phyloP scores from a whole-genome alignment of 192 early-diverging fungal species.

The Coemansia sp. region DNA sequence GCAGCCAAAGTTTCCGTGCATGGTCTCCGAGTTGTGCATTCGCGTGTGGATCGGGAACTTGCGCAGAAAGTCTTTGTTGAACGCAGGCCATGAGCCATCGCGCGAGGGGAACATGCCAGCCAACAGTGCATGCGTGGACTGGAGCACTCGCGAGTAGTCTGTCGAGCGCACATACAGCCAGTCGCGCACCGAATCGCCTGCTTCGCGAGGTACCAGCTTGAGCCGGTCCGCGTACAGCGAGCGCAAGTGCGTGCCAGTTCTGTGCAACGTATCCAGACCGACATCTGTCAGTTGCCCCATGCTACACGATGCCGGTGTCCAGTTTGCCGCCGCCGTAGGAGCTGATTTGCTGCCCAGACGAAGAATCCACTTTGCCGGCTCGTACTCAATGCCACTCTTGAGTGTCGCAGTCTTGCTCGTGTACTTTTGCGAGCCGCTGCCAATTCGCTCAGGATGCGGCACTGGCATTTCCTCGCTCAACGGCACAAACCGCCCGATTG shows the following conservation, averaged over 20 bases:
- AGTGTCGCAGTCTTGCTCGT: constrained; percentile 16
- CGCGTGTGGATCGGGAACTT: constrained; percentile 32
- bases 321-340: background rate
- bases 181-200: constrained; percentile 6
- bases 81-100: constrained; percentile 7
- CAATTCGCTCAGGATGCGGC: constrained; percentile 12
- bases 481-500: constrained; percentile 28
- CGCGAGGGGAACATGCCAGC: constrained; percentile 51
- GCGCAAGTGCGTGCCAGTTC: constrained; percentile 46
- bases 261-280: constrained; percentile 50
- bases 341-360: constrained; percentile 6
- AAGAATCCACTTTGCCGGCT: constrained; percentile 34
- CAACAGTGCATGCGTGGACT: constrained; percentile 61
- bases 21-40: constrained; percentile 16
- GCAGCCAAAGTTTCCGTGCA: constrained; percentile 46
- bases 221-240: constrained; percentile 55
- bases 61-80: constrained; percentile 19
- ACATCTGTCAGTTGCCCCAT: constrained; percentile 57
- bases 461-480: constrained; percentile 22
- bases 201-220: constrained; percentile 18
- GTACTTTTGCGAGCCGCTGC: constrained; percentile 9
- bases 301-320: constrained; percentile 22
- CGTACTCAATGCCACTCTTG: constrained; percentile 32
- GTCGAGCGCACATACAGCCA: constrained; percentile 58
- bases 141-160: constrained; percentile 63